Conservation (phyloP, 257 asterid species). For the Scutellaria galericulata region DNA sequence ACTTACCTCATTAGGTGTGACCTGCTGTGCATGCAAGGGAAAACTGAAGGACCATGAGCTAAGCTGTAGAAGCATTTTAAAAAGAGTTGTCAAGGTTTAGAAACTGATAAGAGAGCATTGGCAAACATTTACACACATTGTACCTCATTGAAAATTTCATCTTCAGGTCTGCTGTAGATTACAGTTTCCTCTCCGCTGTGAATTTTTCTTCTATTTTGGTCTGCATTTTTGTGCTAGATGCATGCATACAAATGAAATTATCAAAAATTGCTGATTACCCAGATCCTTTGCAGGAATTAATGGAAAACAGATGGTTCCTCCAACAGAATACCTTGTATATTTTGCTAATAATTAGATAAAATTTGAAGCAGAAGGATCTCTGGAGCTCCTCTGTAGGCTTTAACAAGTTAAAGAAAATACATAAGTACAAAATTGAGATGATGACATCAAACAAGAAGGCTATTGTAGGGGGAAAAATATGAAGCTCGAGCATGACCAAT, state of each 20-base stretch:
- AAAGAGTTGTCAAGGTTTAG: slow-evolving; percentile 22
- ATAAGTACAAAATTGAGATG: slow-evolving; percentile 21
- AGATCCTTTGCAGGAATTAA: background rate
- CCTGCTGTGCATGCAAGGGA: slow-evolving; percentile 65
- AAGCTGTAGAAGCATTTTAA: slow-evolving; percentile 60
- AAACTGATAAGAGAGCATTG: slow-evolving; percentile 18
- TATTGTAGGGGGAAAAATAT: background rate
- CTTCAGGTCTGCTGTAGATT: slow-evolving; percentile 76
- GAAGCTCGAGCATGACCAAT: slow-evolving; percentile 10
- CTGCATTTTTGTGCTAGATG: slow-evolving; percentile 68
- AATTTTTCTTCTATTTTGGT: slow-evolving; percentile 39
- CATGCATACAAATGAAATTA: slow-evolving; percentile 25
- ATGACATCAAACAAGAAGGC: background rate
- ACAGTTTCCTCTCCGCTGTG: slow-evolving; percentile 55
- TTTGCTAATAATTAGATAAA: slow-evolving; percentile 75
- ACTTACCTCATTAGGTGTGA: slow-evolving; percentile 71
- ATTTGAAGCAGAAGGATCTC: slow-evolving; percentile 70
- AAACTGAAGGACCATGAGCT: slow-evolving; percentile 90
- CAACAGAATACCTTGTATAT: slow-evolving; percentile 66
- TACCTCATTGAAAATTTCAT: slow-evolving; percentile 77
- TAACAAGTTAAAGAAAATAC: slow-evolving; percentile 36
- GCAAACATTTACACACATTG: slow-evolving; percentile 1
- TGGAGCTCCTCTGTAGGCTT: slow-evolving; percentile 84
- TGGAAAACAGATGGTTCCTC: background rate
- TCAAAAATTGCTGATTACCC: background rate